Evolutionary conservation across 2,329 filamentous ascomycete species (phyloP).

Genomic region (Penicillium concentricum): DNA sequence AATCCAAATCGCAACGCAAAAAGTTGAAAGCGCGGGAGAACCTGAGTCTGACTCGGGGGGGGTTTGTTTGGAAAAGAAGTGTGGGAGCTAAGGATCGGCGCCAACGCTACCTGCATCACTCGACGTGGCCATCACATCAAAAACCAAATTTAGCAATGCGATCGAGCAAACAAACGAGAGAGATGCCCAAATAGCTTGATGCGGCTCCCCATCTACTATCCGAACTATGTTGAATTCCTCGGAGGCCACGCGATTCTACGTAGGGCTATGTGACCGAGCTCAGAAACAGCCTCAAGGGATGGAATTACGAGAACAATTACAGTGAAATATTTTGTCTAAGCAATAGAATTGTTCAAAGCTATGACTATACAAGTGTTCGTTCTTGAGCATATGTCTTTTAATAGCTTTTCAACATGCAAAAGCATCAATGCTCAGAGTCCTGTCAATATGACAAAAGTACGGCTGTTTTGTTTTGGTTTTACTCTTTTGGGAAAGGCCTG

Average conservation of each 20-base stretch:
- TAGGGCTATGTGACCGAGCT: slow-evolving; percentile 4
- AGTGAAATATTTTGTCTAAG: neutral
- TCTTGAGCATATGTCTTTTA: neutral
- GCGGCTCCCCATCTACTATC: neutral
- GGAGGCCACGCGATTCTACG: slow-evolving; percentile 13
- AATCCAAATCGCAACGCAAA: slow-evolving; percentile 4
- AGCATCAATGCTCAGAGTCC: neutral
- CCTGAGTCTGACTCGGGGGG: slow-evolving; percentile 14
- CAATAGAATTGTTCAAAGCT: neutral
- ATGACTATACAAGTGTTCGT: neutral
- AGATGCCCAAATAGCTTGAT: neutral
- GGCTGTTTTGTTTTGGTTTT: slow-evolving; percentile 36
- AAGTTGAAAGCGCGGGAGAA: slow-evolving; percentile 9
- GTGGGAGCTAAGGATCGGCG: slow-evolving; percentile 28
- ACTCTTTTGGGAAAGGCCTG: slow-evolving; percentile 16
- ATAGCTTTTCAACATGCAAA: neutral
- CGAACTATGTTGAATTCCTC: slow-evolving; percentile 13
- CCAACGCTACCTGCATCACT: slow-evolving; percentile 21
- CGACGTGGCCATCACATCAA: slow-evolving; percentile 24
- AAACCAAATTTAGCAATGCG: neutral
- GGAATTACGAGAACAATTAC: neutral
- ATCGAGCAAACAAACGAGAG: neutral
- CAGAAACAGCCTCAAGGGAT: slow-evolving; percentile 2
- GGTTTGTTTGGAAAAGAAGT: slow-evolving; percentile 23
- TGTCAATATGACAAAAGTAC: neutral